Base-by-base conservation (phyloP, 306 rosid species). In the Cotoneaster glaucophyllus region DNA sequence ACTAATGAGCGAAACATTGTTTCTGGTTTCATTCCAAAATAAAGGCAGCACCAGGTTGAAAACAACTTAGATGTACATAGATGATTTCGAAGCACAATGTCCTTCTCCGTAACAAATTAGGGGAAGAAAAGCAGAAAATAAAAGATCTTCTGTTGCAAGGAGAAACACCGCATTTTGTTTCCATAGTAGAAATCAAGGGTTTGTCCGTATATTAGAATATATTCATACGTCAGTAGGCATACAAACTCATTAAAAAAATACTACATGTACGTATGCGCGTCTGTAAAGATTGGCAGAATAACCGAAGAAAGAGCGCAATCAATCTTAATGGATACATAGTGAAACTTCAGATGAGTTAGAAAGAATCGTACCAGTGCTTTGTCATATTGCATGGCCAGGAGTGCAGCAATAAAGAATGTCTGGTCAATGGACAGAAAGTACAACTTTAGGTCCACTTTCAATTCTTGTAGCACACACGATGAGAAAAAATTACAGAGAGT, bases 341-440 rank as follows among this genome's bases (percentile, higher is more conserved):
- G 17, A 26, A 64, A 31, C n/a, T 64, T 28, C 28, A 62, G 63
- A 61, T 8, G 18, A 64, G 41, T 29, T 31, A 18, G 67, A 70
- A 75, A 71, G 77, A 52, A 22, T 37, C 87, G 61, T 89, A 95
- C 99, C 97, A 92, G 75, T 84, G 87, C 97, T 78, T 95, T 95
- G 69, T 89, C 57, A 71, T 92, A 95, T 85, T 95, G 99, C 99
- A 95, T 95, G 61, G 97, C 97, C 91, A 95, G 82, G 67, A 95
- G 97, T 79, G 97, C 97, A 67, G 99, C 99, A 83, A 95, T 95
- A 83, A 95, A 95, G 87, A 95, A 95, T 79, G 99, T 95, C 99
- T 95, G 88, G 71, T 64, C 83, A 81, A 81, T 45, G 74, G 81
- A 87, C 7, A 75, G 69, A 57, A 54, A 58, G 31, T 65, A 39